Evolutionary conservation across 225 moss, liverwort and hornwort genomes (phyloP).

Genomic region (Asterella californica): DNA sequence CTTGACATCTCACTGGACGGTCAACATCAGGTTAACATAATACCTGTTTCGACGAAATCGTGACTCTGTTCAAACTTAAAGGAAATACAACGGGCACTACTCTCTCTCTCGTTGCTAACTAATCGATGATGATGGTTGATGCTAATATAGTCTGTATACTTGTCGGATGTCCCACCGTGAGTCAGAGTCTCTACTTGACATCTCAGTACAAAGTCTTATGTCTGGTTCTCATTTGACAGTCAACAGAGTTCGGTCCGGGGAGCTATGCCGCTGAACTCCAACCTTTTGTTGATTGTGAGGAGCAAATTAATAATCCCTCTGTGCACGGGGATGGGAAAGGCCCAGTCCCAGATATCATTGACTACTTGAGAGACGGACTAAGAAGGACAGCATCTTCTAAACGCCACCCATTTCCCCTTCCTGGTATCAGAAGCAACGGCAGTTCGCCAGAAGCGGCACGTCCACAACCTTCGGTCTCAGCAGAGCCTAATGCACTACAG

Average conservation of each 20-base stretch:
- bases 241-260: conserved; percentile 5
- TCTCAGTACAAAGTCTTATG: too few species aligned
- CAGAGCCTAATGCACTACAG: conserved; percentile 21
- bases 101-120: too few species aligned
- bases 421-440: neutral
- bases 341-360: conserved; percentile 33
- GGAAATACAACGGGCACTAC: neutral
- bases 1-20: conserved; percentile 20
- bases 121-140: too few species aligned
- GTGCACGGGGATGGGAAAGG: conserved; percentile 17
- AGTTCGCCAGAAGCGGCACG: conserved; percentile 4
- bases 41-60: neutral
- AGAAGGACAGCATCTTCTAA: conserved; percentile 5
- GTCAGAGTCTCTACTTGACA: neutral
- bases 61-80: neutral
- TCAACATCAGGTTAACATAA: conserved; percentile 15
- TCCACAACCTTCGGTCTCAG: neutral
- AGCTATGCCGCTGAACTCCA: conserved; percentile 20
- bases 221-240: conserved; percentile 13
- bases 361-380: conserved; percentile 33
- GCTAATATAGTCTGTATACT: too few species aligned
- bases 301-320: conserved; percentile 23
- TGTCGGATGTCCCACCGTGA: too few species aligned
- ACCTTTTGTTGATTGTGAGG: conserved; percentile 12
- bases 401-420: neutral